These are phyloP conservation scores for Aphanomyces cochlioides DNA, from an alignment of 352 stramenopile species.

Conservation along the genomic window DNA sequence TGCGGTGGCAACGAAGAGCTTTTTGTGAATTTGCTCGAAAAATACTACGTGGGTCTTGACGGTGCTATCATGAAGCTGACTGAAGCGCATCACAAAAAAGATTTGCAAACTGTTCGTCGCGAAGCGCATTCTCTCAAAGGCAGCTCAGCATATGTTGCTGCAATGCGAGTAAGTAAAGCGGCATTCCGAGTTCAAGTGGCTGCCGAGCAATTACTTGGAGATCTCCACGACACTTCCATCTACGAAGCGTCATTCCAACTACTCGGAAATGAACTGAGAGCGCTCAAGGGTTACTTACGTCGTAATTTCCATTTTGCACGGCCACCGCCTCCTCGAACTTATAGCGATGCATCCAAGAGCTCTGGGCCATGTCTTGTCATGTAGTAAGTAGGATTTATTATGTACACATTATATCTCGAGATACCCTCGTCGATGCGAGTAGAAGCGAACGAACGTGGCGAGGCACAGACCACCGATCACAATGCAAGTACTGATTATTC, in stretches of 20 bases:
- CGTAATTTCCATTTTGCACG: constrained; percentile 77
- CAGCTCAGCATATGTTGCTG: constrained; percentile 73
- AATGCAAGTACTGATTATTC: constrained; percentile 9
- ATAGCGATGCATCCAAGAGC: constrained; percentile 12
- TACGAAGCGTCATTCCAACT: constrained; percentile 41
- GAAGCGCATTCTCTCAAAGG: constrained; percentile 81
- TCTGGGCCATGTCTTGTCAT: constrained; percentile 23
- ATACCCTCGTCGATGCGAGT: constrained; percentile 11
- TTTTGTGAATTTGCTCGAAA: constrained; percentile 74
- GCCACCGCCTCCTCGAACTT: background rate
- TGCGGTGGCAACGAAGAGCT: constrained; percentile 74
- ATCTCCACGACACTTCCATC: constrained; percentile 30
- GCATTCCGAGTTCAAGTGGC: constrained; percentile 76
- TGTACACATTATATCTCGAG: background rate
- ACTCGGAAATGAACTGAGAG: constrained; percentile 59
- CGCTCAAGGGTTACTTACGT: constrained; percentile 66
- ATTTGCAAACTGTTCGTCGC: constrained; percentile 50
- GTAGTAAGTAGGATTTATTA: constrained; percentile 16
- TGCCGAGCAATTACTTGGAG: constrained; percentile 59
- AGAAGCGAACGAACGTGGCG: constrained; percentile 19
- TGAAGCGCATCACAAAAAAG: constrained; percentile 41
- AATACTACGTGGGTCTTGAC: constrained; percentile 67
- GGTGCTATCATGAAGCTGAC: constrained; percentile 55
- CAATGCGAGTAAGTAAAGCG: constrained; percentile 69
- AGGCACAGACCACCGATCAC: constrained; percentile 12